A percentile compares a stretch with the other conserved stretches of the same genome.
Conservation (phyloP, 257 asterid genomes). For the Phtheirospermum japonicum region DNA sequence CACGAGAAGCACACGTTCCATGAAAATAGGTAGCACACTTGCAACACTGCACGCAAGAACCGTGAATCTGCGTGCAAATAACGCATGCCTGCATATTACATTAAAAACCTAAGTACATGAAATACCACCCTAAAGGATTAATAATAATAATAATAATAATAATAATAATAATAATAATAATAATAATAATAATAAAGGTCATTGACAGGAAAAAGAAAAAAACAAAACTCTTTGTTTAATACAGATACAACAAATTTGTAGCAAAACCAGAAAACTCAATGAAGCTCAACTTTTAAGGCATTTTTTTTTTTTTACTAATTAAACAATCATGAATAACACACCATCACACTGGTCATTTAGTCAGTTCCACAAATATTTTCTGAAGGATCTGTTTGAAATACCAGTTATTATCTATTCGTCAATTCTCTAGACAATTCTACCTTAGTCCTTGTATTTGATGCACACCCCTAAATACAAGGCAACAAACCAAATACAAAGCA, state of each 20-base stretch:
- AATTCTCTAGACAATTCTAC: constrained; percentile 36
- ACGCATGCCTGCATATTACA: constrained; percentile 63
- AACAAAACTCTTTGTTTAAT: background rate
- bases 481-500: no score
- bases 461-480: no score
- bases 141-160: no score
- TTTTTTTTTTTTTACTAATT: constrained; percentile 8
- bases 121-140: no score
- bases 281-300: constrained; percentile 1
- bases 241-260: constrained; percentile 8
- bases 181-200: background rate
- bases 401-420: constrained; percentile 18
- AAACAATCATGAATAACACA: constrained; percentile 18
- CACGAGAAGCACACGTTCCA: constrained; percentile 85
- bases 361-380: constrained; percentile 15
- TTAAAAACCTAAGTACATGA: constrained; percentile 4
- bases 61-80: constrained; percentile 86
- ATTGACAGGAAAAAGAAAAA: constrained; percentile 9
- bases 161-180: no score
- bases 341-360: constrained; percentile 10
- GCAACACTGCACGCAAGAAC: constrained; percentile 91
- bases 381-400: constrained; percentile 8
- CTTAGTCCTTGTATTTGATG: no score
- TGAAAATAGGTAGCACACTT: constrained; percentile 85
- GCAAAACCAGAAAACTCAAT: constrained; percentile 19